These are phyloP conservation scores for Exophiala viscosa DNA, from an alignment of 2,329 filamentous ascomycete species.

Conservation along the genomic window DNA sequence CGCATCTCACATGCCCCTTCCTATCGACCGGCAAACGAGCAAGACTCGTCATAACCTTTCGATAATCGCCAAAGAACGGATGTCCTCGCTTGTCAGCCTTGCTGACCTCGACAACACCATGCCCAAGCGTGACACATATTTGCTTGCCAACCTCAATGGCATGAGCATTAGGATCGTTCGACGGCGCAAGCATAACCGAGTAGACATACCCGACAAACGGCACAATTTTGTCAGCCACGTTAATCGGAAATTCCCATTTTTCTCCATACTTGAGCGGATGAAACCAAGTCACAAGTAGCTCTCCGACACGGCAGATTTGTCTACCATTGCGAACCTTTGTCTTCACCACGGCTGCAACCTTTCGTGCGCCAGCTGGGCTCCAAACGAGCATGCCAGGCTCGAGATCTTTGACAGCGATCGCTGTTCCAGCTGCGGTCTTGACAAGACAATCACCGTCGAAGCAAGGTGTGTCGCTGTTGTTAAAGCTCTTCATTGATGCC, in stretches of 20 bases:
- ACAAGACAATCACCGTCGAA: constrained; percentile 53
- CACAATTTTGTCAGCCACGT: constrained; percentile 34
- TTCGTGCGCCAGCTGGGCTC: constrained; percentile 50
- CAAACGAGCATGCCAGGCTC: constrained; percentile 46
- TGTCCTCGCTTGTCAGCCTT: constrained; percentile 48
- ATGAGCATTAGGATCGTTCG: constrained; percentile 38
- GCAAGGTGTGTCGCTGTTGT: constrained; percentile 44
- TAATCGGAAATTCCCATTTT: constrained; percentile 49
- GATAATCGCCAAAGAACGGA: constrained; percentile 54
- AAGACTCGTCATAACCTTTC: constrained; percentile 41
- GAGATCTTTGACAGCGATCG: constrained; percentile 43
- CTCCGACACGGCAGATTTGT: constrained; percentile 46
- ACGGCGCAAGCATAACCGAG: constrained; percentile 53
- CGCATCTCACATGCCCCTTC: constrained; percentile 45
- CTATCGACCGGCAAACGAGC: constrained; percentile 34
- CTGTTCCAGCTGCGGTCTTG: constrained; percentile 40
- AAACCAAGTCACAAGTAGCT: constrained; percentile 56
- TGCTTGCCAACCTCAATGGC: constrained; percentile 42
- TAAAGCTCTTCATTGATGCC: constrained; percentile 45
- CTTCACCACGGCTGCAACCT: constrained; percentile 51
- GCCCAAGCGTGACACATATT: constrained; percentile 58
- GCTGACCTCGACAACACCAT: constrained; percentile 44
- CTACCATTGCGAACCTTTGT: constrained; percentile 41
- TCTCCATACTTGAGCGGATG: constrained; percentile 51
- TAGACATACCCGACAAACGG: constrained; percentile 52